Evolutionary conservation across 176 grass and related monocot species (phyloP).

Genomic region (Typha latifolia): DNA sequence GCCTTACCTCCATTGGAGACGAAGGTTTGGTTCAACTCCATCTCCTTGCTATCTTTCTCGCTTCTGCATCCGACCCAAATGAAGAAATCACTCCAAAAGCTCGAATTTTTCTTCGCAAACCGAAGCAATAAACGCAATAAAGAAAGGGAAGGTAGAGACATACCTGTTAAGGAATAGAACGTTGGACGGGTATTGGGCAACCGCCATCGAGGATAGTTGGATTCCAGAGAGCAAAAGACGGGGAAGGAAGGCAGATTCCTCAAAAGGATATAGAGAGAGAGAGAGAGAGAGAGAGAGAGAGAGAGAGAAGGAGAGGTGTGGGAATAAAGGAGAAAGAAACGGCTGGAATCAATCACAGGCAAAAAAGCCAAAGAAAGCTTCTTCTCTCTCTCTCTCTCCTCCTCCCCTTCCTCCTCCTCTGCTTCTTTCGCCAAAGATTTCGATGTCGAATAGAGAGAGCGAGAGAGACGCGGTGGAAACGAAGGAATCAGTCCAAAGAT

Average conservation of each 20-base stretch:
- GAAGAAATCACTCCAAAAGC: background rate
- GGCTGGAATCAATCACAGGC: constrained; percentile 23
- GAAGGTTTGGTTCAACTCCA: constrained; percentile 22
- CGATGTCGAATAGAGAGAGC: background rate
- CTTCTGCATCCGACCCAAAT: constrained; percentile 30
- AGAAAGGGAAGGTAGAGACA: constrained; percentile 2
- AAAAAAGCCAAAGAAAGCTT: constrained; percentile 25
- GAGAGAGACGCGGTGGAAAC: constrained; percentile 2
- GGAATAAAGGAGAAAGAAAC: constrained; percentile 27
- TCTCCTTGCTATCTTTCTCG: constrained; percentile 46
- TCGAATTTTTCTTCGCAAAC: too few species aligned
- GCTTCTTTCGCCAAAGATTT: background rate
- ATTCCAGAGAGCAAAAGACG: background rate
- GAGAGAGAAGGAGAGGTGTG: constrained; percentile 24
- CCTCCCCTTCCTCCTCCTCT: background rate
- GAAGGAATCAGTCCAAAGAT: background rate
- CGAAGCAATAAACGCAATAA: background rate
- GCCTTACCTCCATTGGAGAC: constrained; percentile 29
- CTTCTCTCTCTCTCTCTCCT: background rate
- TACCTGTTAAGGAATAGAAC: constrained; percentile 58
- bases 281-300: constrained; percentile 21
- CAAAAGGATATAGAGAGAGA: background rate
- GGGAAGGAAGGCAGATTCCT: background rate
- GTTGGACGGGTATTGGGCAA: constrained; percentile 47
- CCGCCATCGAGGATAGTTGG: constrained; percentile 36